Conservation (phyloP, 2,329 filamentous ascomycete species). For the Fusarium pseudoanthophilum region DNA sequence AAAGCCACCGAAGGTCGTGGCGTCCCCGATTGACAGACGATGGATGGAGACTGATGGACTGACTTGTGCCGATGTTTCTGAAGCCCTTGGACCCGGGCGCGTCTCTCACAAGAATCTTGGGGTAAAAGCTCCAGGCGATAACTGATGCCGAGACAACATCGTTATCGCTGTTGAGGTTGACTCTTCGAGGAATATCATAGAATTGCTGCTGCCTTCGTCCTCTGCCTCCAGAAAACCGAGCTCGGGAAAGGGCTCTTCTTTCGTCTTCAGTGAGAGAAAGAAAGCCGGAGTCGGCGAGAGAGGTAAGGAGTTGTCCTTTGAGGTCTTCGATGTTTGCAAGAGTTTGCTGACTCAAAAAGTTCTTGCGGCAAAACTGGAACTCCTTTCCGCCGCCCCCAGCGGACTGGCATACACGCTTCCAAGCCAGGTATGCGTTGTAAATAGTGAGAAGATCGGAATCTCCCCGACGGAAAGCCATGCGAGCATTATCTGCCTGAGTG, state of each 20-base stretch:
- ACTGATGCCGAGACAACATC: conserved; percentile 83
- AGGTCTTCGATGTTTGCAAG: conserved; percentile 93
- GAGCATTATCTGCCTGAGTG: conserved; percentile 81
- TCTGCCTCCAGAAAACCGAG: conserved; percentile 65
- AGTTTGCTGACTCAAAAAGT: conserved; percentile 90
- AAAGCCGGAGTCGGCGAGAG: conserved; percentile 87
- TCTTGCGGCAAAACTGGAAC: conserved; percentile 92
- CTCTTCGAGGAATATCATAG: conserved; percentile 81
- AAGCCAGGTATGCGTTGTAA: conserved; percentile 92
- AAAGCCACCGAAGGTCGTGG: conserved; percentile 80
- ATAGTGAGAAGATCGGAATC: conserved; percentile 93
- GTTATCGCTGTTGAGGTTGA: conserved; percentile 81
- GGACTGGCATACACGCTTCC: conserved; percentile 83
- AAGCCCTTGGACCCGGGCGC: conserved; percentile 76
- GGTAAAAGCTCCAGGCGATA: conserved; percentile 95
- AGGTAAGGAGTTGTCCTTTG: conserved; percentile 88
- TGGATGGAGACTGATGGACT: conserved; percentile 86
- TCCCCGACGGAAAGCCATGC: conserved; percentile 81
- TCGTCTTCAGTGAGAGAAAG: conserved; percentile 80
- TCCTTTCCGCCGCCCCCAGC: conserved; percentile 73
- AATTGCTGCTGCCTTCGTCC: conserved; percentile 76
- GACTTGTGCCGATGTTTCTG: conserved; percentile 93
- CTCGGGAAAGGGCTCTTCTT: conserved; percentile 72
- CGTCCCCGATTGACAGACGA: conserved; percentile 86
- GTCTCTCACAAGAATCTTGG: conserved; percentile 87